A percentile compares a stretch with the other conserved stretches of the same genome.
Evolutionary conservation across 139 green algal genomes (phyloP).

Genomic region (Chlorella sp.): DNA sequence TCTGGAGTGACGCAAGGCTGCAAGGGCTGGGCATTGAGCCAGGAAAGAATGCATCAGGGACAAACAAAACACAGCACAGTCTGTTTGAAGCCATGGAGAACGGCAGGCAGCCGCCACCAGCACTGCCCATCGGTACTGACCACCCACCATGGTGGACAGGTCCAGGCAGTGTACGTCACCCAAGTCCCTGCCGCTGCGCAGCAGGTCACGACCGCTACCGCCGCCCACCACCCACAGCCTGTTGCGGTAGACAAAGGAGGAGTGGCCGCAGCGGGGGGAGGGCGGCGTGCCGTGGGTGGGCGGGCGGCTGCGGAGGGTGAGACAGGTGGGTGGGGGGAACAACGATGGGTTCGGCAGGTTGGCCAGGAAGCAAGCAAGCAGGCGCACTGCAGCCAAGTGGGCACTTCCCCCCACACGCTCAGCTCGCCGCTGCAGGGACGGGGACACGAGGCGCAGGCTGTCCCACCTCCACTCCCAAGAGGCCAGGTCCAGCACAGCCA

Average conservation of each 20-base stretch:
- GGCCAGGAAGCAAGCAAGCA: too few species aligned
- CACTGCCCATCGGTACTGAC: not conserved
- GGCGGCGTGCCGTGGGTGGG: not conserved
- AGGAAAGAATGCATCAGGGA: too few species aligned
- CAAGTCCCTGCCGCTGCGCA: slow-evolving; percentile 7
- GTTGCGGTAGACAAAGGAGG: not conserved
- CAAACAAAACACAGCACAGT: too few species aligned
- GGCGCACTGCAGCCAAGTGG: too few species aligned
- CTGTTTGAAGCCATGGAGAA: too few species aligned
- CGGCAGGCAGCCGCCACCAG: not conserved
- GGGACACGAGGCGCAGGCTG: too few species aligned
- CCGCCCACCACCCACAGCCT: slow-evolving; percentile 32
- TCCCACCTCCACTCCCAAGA: not conserved
- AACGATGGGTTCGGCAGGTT: too few species aligned
- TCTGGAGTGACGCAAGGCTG: too few species aligned
- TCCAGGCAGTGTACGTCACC: slow-evolving; percentile 13
- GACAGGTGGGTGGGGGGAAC: not conserved
- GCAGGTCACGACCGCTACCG: slow-evolving; percentile 18
- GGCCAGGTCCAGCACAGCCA: slow-evolving; percentile 9
- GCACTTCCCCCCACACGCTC: too few species aligned
- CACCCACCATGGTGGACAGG: slow-evolving; percentile 13
- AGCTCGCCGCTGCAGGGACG: too few species aligned
- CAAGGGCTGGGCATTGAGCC: too few species aligned
- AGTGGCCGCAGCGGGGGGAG: slow-evolving; percentile 10
- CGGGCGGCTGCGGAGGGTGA: not conserved